These are phyloP conservation scores for Pythium rishiriense DNA, from an alignment of 352 stramenopile species.

Conservation along the genomic window DNA sequence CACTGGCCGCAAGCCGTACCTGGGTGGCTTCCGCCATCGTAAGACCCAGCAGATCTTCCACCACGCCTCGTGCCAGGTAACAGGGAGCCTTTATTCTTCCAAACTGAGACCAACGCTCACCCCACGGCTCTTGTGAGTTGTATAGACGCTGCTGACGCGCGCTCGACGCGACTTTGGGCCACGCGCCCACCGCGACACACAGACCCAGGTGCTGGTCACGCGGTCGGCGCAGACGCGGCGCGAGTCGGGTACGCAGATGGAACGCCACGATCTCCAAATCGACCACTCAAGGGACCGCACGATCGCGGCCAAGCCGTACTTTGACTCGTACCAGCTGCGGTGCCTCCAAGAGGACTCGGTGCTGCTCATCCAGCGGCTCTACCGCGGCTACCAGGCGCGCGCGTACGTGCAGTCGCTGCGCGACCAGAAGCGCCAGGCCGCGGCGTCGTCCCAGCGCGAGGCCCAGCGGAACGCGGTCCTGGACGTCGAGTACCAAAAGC, in stretches of 20 bases:
- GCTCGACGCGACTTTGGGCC: conserved; percentile 41
- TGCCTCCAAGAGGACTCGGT: conserved; percentile 73
- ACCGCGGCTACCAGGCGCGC: conserved; percentile 76
- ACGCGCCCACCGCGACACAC: conserved; percentile 80
- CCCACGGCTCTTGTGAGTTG: background rate
- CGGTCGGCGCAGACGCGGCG: conserved; percentile 81
- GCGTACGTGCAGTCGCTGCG: conserved; percentile 49
- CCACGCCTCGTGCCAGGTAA: conserved; percentile 85
- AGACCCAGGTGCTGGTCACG: conserved; percentile 83
- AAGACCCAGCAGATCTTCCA: conserved; percentile 90
- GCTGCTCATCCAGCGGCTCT: conserved; percentile 87
- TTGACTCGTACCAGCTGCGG: conserved; percentile 89
- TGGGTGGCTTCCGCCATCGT: conserved; percentile 89
- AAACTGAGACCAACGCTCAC: no score
- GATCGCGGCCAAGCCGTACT: conserved; percentile 76
- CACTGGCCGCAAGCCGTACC: conserved; percentile 73
- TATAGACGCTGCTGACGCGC: conserved; percentile 55
- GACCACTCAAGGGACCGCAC: conserved; percentile 66
- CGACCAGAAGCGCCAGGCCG: conserved; percentile 38
- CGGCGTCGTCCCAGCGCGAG: conserved; percentile 37
- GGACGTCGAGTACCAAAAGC: conserved; percentile 51
- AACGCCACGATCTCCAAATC: conserved; percentile 67
- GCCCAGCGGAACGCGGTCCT: conserved; percentile 51
- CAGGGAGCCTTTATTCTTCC: background rate
- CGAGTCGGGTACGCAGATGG: conserved; percentile 92